These are phyloP conservation scores for Phialemoniopsis sp. DNA, from an alignment of 2,329 filamentous ascomycete genomes.

Conservation along the genomic window DNA sequence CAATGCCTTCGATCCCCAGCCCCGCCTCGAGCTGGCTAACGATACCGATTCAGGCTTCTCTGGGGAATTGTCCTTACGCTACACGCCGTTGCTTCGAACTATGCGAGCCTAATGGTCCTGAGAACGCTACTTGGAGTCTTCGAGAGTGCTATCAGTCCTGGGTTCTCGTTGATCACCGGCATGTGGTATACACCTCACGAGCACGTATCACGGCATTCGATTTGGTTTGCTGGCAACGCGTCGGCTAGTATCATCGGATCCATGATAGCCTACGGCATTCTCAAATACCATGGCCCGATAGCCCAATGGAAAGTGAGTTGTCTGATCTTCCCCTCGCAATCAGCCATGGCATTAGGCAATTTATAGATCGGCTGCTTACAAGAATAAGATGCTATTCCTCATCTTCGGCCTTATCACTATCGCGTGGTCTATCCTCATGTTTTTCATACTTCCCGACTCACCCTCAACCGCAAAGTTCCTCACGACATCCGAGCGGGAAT, in stretches of 20 bases:
- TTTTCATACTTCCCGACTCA: conserved; percentile 11
- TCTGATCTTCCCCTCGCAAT: no score
- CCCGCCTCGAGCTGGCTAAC: no score
- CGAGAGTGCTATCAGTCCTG: conserved; percentile 27
- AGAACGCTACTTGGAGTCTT: conserved; percentile 36
- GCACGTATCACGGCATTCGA: conserved; percentile 8
- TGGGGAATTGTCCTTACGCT: conserved; percentile 23
- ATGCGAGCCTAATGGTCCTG: conserved; percentile 28
- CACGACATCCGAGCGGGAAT: conserved; percentile 3
- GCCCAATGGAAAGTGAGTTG: conserved; percentile 1
- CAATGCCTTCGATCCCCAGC: not conserved
- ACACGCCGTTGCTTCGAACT: conserved; percentile 29
- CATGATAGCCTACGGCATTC: conserved; percentile 6
- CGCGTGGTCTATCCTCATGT: conserved; percentile 2
- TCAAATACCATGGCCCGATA: not conserved
- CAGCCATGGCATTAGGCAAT: no score
- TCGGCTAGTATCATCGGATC: not conserved
- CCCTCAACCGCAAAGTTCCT: conserved; percentile 15
- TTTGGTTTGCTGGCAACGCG: conserved; percentile 3
- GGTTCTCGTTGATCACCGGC: conserved; percentile 23
- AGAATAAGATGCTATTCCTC: conserved; percentile 1
- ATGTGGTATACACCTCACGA: conserved; percentile 24
- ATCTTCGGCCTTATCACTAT: conserved; percentile 1
- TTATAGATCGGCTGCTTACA: no score
- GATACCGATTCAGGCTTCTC: conserved; percentile 7